Conservation (phyloP, 352 stramenopile species). For the Phytophthora litchii region DNA sequence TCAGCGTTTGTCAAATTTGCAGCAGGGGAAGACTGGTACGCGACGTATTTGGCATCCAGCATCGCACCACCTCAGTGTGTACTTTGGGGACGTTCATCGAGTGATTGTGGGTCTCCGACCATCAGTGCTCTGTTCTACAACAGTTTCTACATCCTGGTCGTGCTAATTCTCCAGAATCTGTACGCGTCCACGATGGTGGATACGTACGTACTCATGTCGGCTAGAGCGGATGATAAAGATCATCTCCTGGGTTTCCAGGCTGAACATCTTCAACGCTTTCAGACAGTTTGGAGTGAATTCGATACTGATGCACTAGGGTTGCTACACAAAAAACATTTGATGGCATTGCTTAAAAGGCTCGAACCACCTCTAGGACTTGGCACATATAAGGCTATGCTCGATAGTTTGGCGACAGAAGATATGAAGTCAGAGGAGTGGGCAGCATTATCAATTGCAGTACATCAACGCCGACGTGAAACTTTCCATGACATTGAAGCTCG, state of each 20-base stretch:
- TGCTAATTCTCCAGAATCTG: slow-evolving; percentile 81
- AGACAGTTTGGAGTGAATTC: slow-evolving; percentile 76
- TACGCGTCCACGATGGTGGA: slow-evolving; percentile 86
- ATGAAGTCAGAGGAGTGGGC: slow-evolving; percentile 34
- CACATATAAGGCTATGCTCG: slow-evolving; percentile 41
- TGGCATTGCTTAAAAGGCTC: slow-evolving; percentile 59
- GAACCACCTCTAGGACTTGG: slow-evolving; percentile 64
- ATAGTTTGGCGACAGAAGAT: slow-evolving; percentile 42
- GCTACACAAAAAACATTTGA: slow-evolving; percentile 70
- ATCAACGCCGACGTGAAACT: slow-evolving; percentile 52
- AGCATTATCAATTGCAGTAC: slow-evolving; percentile 36
- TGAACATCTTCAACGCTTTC: slow-evolving; percentile 68
- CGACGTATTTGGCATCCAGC: slow-evolving; percentile 75
- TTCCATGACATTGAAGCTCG: slow-evolving; percentile 80
- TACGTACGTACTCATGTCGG: slow-evolving; percentile 80
- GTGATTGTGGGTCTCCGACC: slow-evolving; percentile 68
- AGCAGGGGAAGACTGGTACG: slow-evolving; percentile 85
- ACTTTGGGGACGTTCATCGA: slow-evolving; percentile 42
- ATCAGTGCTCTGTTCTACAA: slow-evolving; percentile 82
- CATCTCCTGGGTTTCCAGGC: slow-evolving; percentile 68
- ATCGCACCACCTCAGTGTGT: slow-evolving; percentile 66
- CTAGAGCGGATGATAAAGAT: slow-evolving; percentile 62
- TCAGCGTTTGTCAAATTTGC: slow-evolving; percentile 84
- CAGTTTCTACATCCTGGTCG: slow-evolving; percentile 80
- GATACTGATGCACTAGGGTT: slow-evolving; percentile 77